Evolutionary conservation across 495 filamentous ascomycete species (phyloP).

Genomic region (Aspergillus carlsbadensis): DNA sequence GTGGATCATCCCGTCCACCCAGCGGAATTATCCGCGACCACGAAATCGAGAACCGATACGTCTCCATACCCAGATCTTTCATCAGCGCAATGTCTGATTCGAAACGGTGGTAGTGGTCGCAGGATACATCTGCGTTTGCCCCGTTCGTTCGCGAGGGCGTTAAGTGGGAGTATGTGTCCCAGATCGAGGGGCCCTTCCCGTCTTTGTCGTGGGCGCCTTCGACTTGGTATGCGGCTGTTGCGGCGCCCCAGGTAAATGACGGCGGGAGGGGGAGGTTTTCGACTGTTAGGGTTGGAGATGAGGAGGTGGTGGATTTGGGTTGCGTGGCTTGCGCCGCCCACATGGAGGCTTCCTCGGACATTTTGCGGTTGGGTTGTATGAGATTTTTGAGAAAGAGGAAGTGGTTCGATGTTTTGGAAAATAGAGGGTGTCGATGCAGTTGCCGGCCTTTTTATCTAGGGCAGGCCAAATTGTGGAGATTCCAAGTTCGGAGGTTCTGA

Average conservation of each 20-base stretch:
- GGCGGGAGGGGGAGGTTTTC: too few relatives aligned
- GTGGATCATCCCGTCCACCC: constrained; percentile 27
- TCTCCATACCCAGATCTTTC: constrained; percentile 55
- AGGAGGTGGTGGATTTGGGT: too few relatives aligned
- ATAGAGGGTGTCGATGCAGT: too few relatives aligned
- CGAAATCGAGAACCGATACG: constrained; percentile 68
- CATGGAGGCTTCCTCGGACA: too few relatives aligned
- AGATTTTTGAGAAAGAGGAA: too few relatives aligned
- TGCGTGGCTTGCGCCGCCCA: too few relatives aligned
- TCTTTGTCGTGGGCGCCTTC: constrained; percentile 64
- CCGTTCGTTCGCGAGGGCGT: constrained; percentile 54
- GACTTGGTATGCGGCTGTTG: constrained; percentile 74
- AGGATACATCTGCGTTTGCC: constrained; percentile 61
- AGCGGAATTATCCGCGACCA: constrained; percentile 67
- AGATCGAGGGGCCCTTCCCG: constrained; percentile 66
- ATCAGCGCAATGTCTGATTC: constrained; percentile 65
- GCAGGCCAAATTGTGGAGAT: too few relatives aligned
- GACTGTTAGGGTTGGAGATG: too few relatives aligned
- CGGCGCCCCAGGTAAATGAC: constrained; percentile 74
- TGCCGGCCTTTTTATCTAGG: too few relatives aligned
- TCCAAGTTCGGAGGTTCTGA: too few relatives aligned
- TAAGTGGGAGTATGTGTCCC: constrained; percentile 69
- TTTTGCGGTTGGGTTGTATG: too few relatives aligned
- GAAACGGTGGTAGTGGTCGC: constrained; percentile 68
- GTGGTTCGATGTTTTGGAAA: too few relatives aligned